Evolutionary conservation across 2,329 filamentous ascomycete species (phyloP).

Genomic region (Cladosporium sp.): DNA sequence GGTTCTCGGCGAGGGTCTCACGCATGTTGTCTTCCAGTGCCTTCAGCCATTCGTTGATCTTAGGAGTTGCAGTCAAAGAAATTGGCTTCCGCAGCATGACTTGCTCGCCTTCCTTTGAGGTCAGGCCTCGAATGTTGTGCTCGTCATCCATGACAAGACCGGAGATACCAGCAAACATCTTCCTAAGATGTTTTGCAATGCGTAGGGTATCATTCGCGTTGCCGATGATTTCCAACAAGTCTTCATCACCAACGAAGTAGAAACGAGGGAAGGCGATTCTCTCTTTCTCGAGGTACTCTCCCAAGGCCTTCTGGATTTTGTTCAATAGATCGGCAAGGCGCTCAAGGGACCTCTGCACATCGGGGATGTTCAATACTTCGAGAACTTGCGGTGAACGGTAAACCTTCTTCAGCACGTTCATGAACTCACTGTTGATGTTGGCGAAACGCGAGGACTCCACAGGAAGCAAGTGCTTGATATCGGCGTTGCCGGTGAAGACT

Average conservation of each 20-base stretch:
- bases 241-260: slow-evolving; percentile 99
- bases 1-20: slow-evolving; percentile 79
- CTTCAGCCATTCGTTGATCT: slow-evolving; percentile 98
- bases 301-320: slow-evolving; percentile 98
- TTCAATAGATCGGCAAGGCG: slow-evolving; percentile 93
- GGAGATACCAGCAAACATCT: slow-evolving; percentile 98
- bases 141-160: slow-evolving; percentile 90
- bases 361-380: slow-evolving; percentile 91
- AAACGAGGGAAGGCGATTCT: slow-evolving; percentile 96
- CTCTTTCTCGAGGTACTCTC: slow-evolving; percentile 97
- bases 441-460: slow-evolving; percentile 96
- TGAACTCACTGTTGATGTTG: slow-evolving; percentile 98
- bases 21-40: slow-evolving; percentile 93
- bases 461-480: slow-evolving; percentile 96
- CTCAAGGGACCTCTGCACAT: slow-evolving; percentile 92
- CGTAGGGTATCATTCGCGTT: slow-evolving; percentile 97
- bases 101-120: slow-evolving; percentile 89
- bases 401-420: slow-evolving; percentile 99
- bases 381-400: slow-evolving; percentile 94
- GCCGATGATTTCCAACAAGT: slow-evolving; percentile 96
- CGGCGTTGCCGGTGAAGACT: slow-evolving; percentile 96
- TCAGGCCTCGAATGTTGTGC: slow-evolving; percentile 82
- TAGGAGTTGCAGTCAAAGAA: slow-evolving; percentile 84
- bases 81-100: slow-evolving; percentile 87
- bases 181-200: slow-evolving; percentile 97